Percentiles rank a stretch among this genome's conserved stretches.
Evolutionary conservation across 1,284 basidiomycete species (phyloP).

Genomic region (Xerocomus amazonicus): DNA sequence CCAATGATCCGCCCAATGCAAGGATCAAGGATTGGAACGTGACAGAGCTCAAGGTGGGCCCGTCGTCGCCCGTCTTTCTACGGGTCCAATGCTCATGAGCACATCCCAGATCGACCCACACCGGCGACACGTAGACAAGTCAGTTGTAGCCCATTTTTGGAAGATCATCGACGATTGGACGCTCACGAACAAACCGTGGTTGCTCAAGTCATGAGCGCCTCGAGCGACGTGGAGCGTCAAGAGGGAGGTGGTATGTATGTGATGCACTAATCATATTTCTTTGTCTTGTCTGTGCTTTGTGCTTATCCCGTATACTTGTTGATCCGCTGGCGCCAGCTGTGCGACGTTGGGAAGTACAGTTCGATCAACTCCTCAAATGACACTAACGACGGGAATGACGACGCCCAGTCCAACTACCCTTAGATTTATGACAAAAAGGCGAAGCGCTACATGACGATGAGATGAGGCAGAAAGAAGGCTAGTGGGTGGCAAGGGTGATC

Average conservation of each 20-base stretch:
- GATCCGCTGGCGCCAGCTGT: too few species aligned
- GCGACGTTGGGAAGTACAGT: too few species aligned
- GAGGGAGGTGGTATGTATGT: neutral
- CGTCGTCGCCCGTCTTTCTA: neutral
- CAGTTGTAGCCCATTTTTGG: conserved; percentile 94
- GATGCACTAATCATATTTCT: neutral
- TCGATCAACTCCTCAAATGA: too few species aligned
- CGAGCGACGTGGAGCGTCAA: too few species aligned
- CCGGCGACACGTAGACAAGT: conserved; percentile 92
- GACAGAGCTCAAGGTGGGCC: conserved; percentile 77
- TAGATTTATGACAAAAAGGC: conserved; percentile 9
- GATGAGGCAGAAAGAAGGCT: neutral
- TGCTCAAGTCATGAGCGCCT: conserved; percentile 42
- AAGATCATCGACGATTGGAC: conserved; percentile 87
- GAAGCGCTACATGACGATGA: neutral
- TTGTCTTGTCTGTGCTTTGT: neutral
- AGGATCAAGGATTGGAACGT: conserved; percentile 98
- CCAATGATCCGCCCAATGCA: conserved; percentile 83
- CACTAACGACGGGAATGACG: neutral
- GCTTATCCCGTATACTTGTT: neutral
- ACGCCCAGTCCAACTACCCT: neutral
- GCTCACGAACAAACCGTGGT: conserved; percentile 70
- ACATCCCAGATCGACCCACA: conserved; percentile 76
- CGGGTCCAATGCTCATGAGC: neutral
- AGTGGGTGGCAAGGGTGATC: too few species aligned